Evolutionary conservation across 169 alveolate genomes (phyloP).

Genomic region (Theileria sp.): DNA sequence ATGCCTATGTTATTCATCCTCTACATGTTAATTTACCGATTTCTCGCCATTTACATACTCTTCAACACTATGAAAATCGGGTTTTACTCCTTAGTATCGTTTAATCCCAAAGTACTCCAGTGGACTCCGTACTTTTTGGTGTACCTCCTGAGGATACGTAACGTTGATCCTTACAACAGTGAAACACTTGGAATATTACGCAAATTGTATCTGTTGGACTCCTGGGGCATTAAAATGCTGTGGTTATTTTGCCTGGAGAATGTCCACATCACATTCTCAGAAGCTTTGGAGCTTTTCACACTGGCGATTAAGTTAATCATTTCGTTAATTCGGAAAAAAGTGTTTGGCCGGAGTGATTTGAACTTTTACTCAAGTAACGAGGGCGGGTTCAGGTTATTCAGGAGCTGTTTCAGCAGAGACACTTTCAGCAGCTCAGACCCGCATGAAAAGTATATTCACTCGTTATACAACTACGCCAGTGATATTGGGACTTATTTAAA

Average conservation of each 20-base stretch:
- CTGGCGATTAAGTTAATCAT: conserved; percentile 16
- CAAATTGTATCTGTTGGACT: conserved; percentile 26
- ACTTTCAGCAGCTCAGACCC: conserved; percentile 16
- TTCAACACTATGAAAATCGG: conserved; percentile 28
- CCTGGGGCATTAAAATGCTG: conserved; percentile 20
- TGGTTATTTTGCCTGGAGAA: conserved; percentile 50
- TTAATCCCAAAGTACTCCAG: conserved; percentile 5
- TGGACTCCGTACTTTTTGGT: neutral
- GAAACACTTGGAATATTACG: neutral
- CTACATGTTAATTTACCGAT: conserved; percentile 53
- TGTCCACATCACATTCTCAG: conserved; percentile 57
- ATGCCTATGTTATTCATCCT: conserved; percentile 38
- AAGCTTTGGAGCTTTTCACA: conserved; percentile 31
- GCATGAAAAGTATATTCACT: conserved; percentile 53
- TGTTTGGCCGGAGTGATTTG: neutral
- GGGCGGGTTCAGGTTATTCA: neutral
- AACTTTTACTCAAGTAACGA: neutral
- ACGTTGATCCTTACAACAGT: neutral
- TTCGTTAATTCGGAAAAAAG: neutral
- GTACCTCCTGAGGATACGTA: conserved; percentile 4
- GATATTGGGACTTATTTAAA: conserved; percentile 61
- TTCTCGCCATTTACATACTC: conserved; percentile 50
- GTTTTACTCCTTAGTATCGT: conserved; percentile 21
- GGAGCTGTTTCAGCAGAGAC: neutral
- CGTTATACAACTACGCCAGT: conserved; percentile 43